Percentiles rank a stretch among this genome's conserved stretches.
These are phyloP conservation scores for Glonium stellatum DNA, from an alignment of 495 filamentous ascomycete species.

Conservation along the genomic window DNA sequence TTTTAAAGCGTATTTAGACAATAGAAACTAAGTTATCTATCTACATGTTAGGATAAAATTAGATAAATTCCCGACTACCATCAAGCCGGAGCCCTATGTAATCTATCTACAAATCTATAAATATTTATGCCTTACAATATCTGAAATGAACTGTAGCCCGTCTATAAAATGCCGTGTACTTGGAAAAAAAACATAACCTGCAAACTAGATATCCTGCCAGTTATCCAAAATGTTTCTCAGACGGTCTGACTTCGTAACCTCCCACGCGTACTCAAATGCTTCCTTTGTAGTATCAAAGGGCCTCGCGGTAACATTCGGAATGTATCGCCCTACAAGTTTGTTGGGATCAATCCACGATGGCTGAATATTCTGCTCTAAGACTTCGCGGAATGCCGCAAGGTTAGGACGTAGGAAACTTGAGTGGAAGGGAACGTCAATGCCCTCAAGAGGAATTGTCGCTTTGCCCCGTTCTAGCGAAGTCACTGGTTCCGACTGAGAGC, in stretches of 20 bases:
- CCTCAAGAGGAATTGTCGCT: conserved; percentile 90
- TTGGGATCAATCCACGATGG: conserved; percentile 94
- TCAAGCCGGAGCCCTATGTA: too few species aligned
- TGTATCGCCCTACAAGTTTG: conserved; percentile 96
- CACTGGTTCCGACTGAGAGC: conserved; percentile 78
- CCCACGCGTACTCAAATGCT: conserved; percentile 97
- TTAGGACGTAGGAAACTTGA: conserved; percentile 93
- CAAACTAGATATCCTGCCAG: conserved; percentile 47
- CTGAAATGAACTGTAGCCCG: too few species aligned
- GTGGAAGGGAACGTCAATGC: conserved; percentile 99
- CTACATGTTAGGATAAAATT: too few species aligned
- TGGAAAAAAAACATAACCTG: too few species aligned
- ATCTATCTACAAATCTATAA: too few species aligned
- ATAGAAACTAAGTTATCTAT: too few species aligned
- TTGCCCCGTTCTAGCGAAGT: conserved; percentile 79
- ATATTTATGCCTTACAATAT: too few species aligned
- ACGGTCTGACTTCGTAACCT: conserved; percentile 82
- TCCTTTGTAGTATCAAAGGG: conserved; percentile 95
- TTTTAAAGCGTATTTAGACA: too few species aligned
- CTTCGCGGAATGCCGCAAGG: conserved; percentile 95
- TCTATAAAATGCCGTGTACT: too few species aligned
- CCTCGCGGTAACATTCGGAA: conserved; percentile 92
- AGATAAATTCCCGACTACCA: too few species aligned
- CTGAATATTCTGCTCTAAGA: conserved; percentile 98
- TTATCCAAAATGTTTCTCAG: conserved; percentile 87